Conservation (phyloP, 164 flowering plant species). For the Umbilicus rupestris region DNA sequence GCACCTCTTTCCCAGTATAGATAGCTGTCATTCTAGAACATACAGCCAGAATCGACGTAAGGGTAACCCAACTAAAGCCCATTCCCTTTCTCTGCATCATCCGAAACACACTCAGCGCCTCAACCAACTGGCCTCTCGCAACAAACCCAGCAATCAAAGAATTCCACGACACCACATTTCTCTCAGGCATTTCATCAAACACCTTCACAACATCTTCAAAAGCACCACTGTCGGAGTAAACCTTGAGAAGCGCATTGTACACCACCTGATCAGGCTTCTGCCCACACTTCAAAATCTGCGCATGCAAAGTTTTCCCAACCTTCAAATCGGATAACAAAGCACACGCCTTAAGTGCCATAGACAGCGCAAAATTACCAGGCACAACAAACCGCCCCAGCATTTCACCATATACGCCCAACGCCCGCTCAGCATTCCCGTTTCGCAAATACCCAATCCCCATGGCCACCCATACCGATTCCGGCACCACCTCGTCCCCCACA, state of each 20-base stretch:
- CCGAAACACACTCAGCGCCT: slow-evolving; percentile 20
- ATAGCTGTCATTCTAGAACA: slow-evolving; percentile 24
- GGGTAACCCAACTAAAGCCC: slow-evolving; percentile 36
- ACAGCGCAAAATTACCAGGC: slow-evolving; percentile 27
- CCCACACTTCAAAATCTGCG: slow-evolving; percentile 26
- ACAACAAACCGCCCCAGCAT: slow-evolving; percentile 15
- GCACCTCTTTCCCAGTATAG: slow-evolving; percentile 28
- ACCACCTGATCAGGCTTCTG: slow-evolving; percentile 33
- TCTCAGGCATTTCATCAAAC: slow-evolving; percentile 33
- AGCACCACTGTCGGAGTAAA: slow-evolving; percentile 23
- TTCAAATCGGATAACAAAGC: slow-evolving; percentile 13
- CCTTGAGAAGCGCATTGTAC: slow-evolving; percentile 26
- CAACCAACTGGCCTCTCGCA: slow-evolving; percentile 13
- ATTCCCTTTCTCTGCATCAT: slow-evolving; percentile 21
- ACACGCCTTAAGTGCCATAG: slow-evolving; percentile 29
- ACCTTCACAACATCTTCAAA: slow-evolving; percentile 21
- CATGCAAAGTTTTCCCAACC: slow-evolving; percentile 28
- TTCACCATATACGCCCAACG: slow-evolving; percentile 22
- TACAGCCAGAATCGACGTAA: slow-evolving; percentile 22
- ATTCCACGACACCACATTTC: slow-evolving; percentile 39
- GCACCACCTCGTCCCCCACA: slow-evolving; percentile 7
- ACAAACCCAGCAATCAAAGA: slow-evolving; percentile 22
- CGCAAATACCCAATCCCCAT: slow-evolving; percentile 33
- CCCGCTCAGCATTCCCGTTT: slow-evolving; percentile 20
- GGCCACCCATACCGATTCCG: slow-evolving; percentile 25